Evolutionary conservation across 805 yeast genomes (phyloP), one percentile per base, ranked within the genome.

Genomic region (Candida orba): DNA sequence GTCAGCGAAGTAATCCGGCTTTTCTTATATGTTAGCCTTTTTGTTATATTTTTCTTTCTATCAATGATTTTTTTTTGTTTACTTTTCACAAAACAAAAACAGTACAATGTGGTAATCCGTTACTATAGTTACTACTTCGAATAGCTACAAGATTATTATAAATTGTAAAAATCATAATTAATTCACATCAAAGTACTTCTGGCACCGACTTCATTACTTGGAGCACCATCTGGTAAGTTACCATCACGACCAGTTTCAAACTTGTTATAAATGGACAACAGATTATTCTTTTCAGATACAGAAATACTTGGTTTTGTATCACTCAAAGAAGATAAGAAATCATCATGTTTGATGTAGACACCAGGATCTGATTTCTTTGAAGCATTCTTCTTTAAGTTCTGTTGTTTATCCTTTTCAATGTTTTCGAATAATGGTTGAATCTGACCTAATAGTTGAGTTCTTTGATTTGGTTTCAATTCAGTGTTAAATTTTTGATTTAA

Each of bases 261-360:
- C 56, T 82, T 80, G 18, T 67, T 58, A 58, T 91, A 91, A 30
- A 91, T 81, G 0, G 59, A 63, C 22, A 68, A 61, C 39, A 91
- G 71, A 54, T 88, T 85, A 8, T 52, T 52, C 47, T 75, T 72
- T 56, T 91, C 98, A 17, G 79, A 73, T 1, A 66, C 62, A 0
- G 97, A 89, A 25, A 91, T 88, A 38, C 96, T 86, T n/a, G 95
- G 87, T 52, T 85, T 87, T 1, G 97, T 88, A 43, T 85, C 95
- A 20, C 62, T 57, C 38, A 85, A 64, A 0, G 96, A 84, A 31
- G 71, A 70, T 7, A 68, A 42, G 44, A 91, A 72, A 56, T 91
- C 86, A 8, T 60, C 58, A 12, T 69, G 68, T 5, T 67, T 62
- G 8, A 88, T 78, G 2, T 55, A 46, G 4, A 84, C 78, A 23